Evolutionary conservation across 1,284 basidiomycete species (phyloP), one percentile per base, ranked within the genome.

Genomic region (Amylostereum areolatum): DNA sequence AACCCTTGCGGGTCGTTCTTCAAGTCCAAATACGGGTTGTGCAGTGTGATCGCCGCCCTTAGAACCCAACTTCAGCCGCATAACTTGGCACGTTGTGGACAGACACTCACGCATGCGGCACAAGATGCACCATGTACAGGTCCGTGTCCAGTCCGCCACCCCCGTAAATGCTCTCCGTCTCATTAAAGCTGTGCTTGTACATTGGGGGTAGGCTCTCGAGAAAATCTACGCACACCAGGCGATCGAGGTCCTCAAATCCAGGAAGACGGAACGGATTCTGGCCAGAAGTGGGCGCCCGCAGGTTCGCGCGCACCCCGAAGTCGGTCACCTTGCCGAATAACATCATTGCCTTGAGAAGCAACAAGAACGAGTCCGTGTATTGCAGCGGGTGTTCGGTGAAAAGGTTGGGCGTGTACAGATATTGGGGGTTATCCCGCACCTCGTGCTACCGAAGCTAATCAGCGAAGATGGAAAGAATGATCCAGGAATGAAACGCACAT

Each of bases 311-410:
- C 27, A 89, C 85, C 57, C 85, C 88, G 64, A 81, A 88, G 63
- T 91, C 89, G 1, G 88, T 91, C 18, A 91, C 86, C 42, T 74
- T 77, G 35, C 88, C 89, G 60, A 91, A 91, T 24, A 91, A 65
- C 85, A 91, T 89, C 43, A 86, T 72, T 3, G 83, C 76, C 61
- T 91, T 91, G 60, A 91, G 78, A 49, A 89, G 77, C 27, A 91
- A 74, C 25, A 88, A 66, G 62, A 85, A 89, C 4, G 88, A 79
- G 64, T 91, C 88, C 0, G 86, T 89, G 60, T 89, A 89, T 59
- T 79, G 75, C 4, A 83, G 76, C 25, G 78, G 78, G 63, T 91
- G 89, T 5, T 70, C 73, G 30, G 72, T 80, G 60, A 85, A 88
- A 43, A 89, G 64, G 60, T 84, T 77, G 35, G 74, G 69, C 3